Conservation (phyloP, 164 flowering plant species). For the Vitis cinerea region DNA sequence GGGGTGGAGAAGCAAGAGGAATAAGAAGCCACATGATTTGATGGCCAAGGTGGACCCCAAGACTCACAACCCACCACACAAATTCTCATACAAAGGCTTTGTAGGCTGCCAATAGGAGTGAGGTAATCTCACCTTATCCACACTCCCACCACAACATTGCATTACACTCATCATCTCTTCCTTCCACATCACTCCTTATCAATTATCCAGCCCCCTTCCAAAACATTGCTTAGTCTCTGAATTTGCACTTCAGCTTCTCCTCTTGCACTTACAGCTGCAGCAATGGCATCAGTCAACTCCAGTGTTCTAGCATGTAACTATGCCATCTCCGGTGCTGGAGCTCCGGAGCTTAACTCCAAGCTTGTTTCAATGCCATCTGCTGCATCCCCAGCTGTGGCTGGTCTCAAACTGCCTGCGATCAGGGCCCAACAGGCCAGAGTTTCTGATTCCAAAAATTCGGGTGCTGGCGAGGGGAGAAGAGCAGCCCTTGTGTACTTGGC, state of each 20-base stretch:
- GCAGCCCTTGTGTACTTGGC: constrained; percentile 68
- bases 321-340: constrained; percentile 47
- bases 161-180: constrained; percentile 26
- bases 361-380: constrained; percentile 32
- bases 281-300: constrained; percentile 86
- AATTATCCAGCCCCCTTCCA: constrained; percentile 11
- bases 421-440: constrained; percentile 43
- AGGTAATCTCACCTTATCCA: constrained; percentile 99
- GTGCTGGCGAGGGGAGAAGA: constrained; percentile 56
- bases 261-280: neutral
- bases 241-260: neutral
- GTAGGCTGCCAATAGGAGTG: constrained; percentile 65
- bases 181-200: constrained; percentile 32
- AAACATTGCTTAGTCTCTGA: neutral
- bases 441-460: constrained; percentile 24
- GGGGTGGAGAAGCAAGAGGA: no score
- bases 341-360: constrained; percentile 54
- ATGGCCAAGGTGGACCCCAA: constrained; percentile 21
- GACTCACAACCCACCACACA: constrained; percentile 12
- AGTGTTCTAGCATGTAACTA: constrained; percentile 84
- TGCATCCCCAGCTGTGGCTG: constrained; percentile 23
- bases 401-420: constrained; percentile 55
- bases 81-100: constrained; percentile 3
- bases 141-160: constrained; percentile 75
- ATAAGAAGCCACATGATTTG: no score